Percentiles rank a stretch among this genome's conserved stretches.
Conservation (phyloP, 495 filamentous ascomycete species). For the Penicillium robsamsonii region DNA sequence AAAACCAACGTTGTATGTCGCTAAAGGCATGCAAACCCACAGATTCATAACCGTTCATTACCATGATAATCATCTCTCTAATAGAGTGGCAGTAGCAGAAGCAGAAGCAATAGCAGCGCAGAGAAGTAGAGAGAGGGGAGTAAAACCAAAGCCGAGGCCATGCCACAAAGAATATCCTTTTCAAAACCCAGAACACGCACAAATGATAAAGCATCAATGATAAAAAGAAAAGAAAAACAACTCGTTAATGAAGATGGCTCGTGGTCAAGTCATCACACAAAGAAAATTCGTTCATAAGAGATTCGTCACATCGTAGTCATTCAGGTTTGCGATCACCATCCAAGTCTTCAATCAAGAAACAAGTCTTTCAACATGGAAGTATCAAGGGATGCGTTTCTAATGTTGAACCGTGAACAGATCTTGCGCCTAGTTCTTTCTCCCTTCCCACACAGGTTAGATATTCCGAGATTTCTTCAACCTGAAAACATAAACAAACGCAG, state of each 20-base stretch:
- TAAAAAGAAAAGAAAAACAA: conserved; percentile 6
- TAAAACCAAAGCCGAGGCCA: conserved; percentile 15
- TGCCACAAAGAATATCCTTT: conserved; percentile 24
- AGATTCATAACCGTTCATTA: conserved; percentile 35
- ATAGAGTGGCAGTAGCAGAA: conserved; percentile 20
- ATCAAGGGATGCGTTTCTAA: conserved; percentile 4
- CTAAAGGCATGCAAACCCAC: conserved; percentile 9
- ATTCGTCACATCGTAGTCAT: conserved; percentile 53
- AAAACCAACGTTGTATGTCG: conserved; percentile 9
- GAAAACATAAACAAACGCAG: conserved; percentile 20
- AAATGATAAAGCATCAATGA: conserved; percentile 12
- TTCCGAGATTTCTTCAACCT: conserved; percentile 9
- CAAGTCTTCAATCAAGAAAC: not conserved
- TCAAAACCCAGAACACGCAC: conserved; percentile 11
- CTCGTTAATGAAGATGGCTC: conserved; percentile 11
- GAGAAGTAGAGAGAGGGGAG: not conserved
- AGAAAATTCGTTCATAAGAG: conserved; percentile 38
- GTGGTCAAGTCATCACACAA: conserved; percentile 21
- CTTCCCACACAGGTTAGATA: not conserved
- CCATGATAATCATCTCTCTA: conserved; percentile 36
- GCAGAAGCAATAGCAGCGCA: not conserved
- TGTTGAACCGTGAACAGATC: not conserved
- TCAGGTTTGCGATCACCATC: conserved; percentile 23
- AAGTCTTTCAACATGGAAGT: conserved; percentile 21
- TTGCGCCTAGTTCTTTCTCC: not conserved